Evolutionary conservation across 2,329 filamentous ascomycete genomes (phyloP).

Genomic region (Epichloe hybrida): DNA sequence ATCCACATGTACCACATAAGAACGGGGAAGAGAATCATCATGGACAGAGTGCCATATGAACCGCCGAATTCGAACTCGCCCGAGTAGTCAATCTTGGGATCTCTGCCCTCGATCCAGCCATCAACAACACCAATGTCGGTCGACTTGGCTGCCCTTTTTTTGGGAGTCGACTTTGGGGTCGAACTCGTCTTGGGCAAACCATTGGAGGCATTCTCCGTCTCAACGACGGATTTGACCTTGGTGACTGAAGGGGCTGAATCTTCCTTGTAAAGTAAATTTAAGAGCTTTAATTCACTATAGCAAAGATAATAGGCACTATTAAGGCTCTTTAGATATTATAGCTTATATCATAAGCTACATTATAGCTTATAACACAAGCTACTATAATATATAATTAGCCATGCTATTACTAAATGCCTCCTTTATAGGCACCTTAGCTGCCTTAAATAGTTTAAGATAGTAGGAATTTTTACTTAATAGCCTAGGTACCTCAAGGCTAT

Average conservation of each 20-base stretch:
- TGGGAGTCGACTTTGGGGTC: neutral
- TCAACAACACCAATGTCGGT: constrained; percentile 24
- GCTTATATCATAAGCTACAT: no score
- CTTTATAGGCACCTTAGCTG: no score
- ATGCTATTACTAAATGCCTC: no score
- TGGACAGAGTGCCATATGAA: constrained; percentile 58
- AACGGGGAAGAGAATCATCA: constrained; percentile 88
- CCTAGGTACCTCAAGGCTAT: no score
- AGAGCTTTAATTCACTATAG: no score
- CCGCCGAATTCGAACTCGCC: constrained; percentile 76
- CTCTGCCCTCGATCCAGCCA: constrained; percentile 45
- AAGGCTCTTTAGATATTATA: no score
- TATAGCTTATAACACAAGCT: no score
- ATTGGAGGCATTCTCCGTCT: constrained; percentile 11
- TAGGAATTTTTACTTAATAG: no score
- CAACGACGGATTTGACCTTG: constrained; percentile 20
- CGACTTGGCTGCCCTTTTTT: constrained; percentile 7
- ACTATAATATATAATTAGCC: no score
- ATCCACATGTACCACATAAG: constrained; percentile 99
- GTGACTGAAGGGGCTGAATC: constrained; percentile 16
- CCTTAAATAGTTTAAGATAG: no score
- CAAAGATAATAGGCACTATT: no score
- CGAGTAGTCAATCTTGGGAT: constrained; percentile 50
- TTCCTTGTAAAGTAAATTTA: constrained; percentile 13
- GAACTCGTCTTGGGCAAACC: constrained; percentile 10